These are phyloP conservation scores for Vaccinium myrtillus DNA, from an alignment of 148 eudicot species.

Conservation along the genomic window DNA sequence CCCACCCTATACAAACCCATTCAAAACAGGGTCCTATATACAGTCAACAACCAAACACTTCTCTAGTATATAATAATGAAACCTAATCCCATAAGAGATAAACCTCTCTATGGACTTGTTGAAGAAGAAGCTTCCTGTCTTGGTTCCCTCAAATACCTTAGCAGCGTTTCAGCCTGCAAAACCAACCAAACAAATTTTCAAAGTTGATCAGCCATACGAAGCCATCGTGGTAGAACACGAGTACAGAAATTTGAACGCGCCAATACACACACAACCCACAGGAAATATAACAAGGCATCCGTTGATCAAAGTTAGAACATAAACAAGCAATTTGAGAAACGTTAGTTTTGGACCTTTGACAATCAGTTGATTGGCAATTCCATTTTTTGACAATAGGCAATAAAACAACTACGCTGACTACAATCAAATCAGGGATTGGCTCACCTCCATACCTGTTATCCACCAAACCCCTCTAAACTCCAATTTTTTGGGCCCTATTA, in stretches of 20 bases:
- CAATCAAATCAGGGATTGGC: too few relatives aligned
- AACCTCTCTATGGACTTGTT: constrained; percentile 53
- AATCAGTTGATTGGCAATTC: background rate
- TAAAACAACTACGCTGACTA: background rate
- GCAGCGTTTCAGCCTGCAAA: constrained; percentile 85
- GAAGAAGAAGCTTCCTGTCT: constrained; percentile 75
- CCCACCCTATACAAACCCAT: constrained; percentile 58
- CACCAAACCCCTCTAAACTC: too few relatives aligned
- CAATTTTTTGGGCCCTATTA: too few relatives aligned
- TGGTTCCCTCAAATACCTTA: constrained; percentile 78
- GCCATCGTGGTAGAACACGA: background rate
- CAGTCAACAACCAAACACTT: constrained; percentile 40
- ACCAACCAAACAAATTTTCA: constrained; percentile 13
- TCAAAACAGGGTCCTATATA: constrained; percentile 43
- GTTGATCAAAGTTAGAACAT: too few relatives aligned
- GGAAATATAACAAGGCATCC: too few relatives aligned
- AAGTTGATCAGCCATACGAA: background rate
- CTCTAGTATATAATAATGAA: background rate
- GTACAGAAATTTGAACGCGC: background rate
- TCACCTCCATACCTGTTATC: too few relatives aligned
- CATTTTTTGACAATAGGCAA: background rate
- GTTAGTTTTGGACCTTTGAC: background rate
- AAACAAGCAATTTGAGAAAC: background rate
- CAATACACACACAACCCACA: too few relatives aligned
- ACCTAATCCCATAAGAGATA: background rate